Evolutionary conservation across 805 yeast species (phyloP), one percentile per base, ranked within the genome.

Genomic region (Saccharomycopsis fermentans): DNA sequence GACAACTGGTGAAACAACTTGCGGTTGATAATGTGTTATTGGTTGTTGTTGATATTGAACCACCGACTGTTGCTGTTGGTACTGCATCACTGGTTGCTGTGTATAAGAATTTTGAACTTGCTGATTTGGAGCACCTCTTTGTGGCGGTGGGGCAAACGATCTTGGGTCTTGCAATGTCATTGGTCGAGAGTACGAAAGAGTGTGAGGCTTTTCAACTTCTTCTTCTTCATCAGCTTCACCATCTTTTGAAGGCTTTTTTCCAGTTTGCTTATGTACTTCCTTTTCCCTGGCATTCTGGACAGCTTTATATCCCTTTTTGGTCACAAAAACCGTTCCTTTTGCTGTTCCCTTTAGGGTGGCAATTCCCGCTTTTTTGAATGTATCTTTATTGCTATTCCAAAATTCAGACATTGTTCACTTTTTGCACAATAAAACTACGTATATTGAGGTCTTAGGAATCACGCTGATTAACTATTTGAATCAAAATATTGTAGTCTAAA

Each of bases 281-380:
- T 76, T 76, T 61, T 79, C 79, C 65, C 79, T 80, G 1, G 83
- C 78, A 9, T 69, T 68, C 62, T 74, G 71, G 0, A 82, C 83
- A n/a, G 73, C 74, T 27, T 64, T 62, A 52, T 70, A 71, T 1
- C 74, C 73, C n/a, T 80, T 81, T 61, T 78, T 77, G 2, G 77
- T 71, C 0, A 79, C 71, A 0, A 80, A 75, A 19, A 69, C 76
- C 2, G 81, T 71, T 3, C 82, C 84, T 53, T 66, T 71, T 6
- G 82, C 84, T 26, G 80, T 75, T 4, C 82, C 83, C 59, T 73
- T 75, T 54, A 73, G 73, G 0, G 81, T 76, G 24, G 81, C 75
- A 5, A 70, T 63, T 2, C 83, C 79, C 0, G 77, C 84, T 1
- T 75, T 65, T 59, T 79, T 79, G 64, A 81, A 73, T 0, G 78